phyloP scores from a whole-genome alignment of 768 basidiomycete genomes.

The Chalciporus chontae region DNA sequence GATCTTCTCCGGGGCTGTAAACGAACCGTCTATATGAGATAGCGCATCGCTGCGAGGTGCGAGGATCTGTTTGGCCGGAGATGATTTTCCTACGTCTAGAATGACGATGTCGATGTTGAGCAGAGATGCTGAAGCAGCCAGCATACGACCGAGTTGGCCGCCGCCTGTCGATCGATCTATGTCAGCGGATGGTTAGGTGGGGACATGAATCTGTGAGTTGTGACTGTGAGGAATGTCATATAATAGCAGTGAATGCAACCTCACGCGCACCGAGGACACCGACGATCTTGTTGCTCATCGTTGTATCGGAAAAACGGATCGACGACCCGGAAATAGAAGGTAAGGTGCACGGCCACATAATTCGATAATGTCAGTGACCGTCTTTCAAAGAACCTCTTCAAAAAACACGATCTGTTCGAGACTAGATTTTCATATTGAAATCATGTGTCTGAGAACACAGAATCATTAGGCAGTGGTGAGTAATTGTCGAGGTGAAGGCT shows the following conservation, averaged over 20 bases:
- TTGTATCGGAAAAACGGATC: neutral
- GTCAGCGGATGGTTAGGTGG: neutral
- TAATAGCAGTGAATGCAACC: neutral
- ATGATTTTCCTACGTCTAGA: constrained; percentile 76
- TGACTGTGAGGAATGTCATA: constrained; percentile 7
- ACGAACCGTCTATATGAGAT: constrained; percentile 84
- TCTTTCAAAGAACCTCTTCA: too few relatives aligned
- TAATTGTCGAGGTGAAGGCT: too few relatives aligned
- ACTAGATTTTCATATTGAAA: too few relatives aligned
- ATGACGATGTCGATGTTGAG: constrained; percentile 81
- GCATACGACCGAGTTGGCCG: constrained; percentile 97
- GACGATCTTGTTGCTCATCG: constrained; percentile 26
- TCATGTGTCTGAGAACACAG: too few relatives aligned
- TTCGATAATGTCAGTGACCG: too few relatives aligned
- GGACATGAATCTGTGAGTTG: constrained; percentile 6
- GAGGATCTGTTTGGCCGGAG: constrained; percentile 88
- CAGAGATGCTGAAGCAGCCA: constrained; percentile 83
- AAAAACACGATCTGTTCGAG: too few relatives aligned
- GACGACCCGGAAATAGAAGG: neutral
- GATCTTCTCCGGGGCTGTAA: constrained; percentile 77
- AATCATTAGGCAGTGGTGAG: too few relatives aligned
- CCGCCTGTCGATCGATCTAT: constrained; percentile 56
- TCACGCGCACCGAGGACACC: constrained; percentile 32
- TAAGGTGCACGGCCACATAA: too few relatives aligned
- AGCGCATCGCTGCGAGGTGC: constrained; percentile 46